phyloP scores from a whole-genome alignment of 139 green algal species.

The Micromonas pusilla region DNA sequence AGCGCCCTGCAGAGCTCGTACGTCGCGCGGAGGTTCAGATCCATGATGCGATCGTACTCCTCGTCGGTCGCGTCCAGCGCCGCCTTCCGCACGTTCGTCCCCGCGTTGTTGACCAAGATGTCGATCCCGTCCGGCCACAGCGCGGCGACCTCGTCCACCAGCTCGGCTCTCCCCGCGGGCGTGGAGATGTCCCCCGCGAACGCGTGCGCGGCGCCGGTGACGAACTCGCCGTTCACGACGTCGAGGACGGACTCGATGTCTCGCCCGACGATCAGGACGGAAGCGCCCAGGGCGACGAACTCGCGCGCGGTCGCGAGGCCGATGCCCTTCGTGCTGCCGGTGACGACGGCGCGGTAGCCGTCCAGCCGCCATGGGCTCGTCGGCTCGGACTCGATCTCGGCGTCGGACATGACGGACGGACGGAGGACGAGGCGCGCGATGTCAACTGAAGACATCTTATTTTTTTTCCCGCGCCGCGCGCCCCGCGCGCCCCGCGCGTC shows the following conservation, averaged over 20 bases:
- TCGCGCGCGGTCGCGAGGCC: slow-evolving; percentile 19
- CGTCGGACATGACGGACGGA: neutral
- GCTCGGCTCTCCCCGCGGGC: neutral
- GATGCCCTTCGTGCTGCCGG: slow-evolving; percentile 26
- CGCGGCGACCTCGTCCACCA: neutral
- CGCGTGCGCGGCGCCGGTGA: neutral
- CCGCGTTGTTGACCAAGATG: slow-evolving; percentile 29
- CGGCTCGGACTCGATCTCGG: neutral
- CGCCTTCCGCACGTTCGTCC: slow-evolving; percentile 13
- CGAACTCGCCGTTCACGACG: neutral
- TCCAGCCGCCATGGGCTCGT: neutral
- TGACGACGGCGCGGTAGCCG: slow-evolving; percentile 13
- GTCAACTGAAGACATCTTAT: too few species aligned
- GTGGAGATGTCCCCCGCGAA: neutral
- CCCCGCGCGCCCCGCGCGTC: too few species aligned
- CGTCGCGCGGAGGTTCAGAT: slow-evolving; percentile 3
- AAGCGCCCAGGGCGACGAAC: slow-evolving; percentile 6
- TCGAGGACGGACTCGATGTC: neutral
- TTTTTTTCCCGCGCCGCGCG: too few species aligned
- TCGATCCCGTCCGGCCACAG: neutral
- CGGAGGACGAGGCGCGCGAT: neutral
- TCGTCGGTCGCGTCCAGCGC: neutral
- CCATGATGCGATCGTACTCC: slow-evolving; percentile 23
- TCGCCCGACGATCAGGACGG: slow-evolving; percentile 14
- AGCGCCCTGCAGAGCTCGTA: slow-evolving; percentile 3